Conservation (phyloP, 768 basidiomycete species). For the Infundibulicybe gibba region DNA sequence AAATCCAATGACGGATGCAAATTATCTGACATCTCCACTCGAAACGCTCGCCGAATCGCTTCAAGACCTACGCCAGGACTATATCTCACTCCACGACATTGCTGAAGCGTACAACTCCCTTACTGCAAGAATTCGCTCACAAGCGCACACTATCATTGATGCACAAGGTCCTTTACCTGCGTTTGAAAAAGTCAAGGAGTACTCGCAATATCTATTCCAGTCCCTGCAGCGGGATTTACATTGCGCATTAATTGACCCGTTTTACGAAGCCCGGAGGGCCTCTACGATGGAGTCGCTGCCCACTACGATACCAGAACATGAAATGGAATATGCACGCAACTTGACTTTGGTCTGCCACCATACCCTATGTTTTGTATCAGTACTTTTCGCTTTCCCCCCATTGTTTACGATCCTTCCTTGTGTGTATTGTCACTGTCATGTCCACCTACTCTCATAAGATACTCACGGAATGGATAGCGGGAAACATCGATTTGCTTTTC, state of each 20-base stretch:
- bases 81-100: slow-evolving; percentile 49
- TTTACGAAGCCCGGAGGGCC: slow-evolving; percentile 11
- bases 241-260: slow-evolving; percentile 33
- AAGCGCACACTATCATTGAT: slow-evolving; percentile 14
- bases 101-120: slow-evolving; percentile 59
- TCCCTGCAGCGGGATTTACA: slow-evolving; percentile 52
- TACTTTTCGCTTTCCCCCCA: slow-evolving; percentile 43
- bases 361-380: slow-evolving; percentile 48
- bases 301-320: slow-evolving; percentile 21
- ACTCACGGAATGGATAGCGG: slow-evolving; percentile 23
- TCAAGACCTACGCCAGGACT: slow-evolving; percentile 25
- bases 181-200: slow-evolving; percentile 23
- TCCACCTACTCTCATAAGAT: slow-evolving; percentile 8
- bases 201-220: slow-evolving; percentile 29
- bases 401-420: slow-evolving; percentile 45
- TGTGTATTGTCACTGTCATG: slow-evolving; percentile 31
- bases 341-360: slow-evolving; percentile 45
- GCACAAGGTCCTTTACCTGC: slow-evolving; percentile 12
- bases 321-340: slow-evolving; percentile 36
- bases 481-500: slow-evolving; percentile 40
- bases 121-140: slow-evolving; percentile 36
- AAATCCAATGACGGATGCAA: slow-evolving; percentile 10
- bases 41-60: slow-evolving; percentile 45
- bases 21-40: slow-evolving; percentile 38
- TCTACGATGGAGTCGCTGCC: slow-evolving; percentile 20